Evolutionary conservation across 2,329 filamentous ascomycete species (phyloP).

Genomic region (Cladosporium oxysporum): DNA sequence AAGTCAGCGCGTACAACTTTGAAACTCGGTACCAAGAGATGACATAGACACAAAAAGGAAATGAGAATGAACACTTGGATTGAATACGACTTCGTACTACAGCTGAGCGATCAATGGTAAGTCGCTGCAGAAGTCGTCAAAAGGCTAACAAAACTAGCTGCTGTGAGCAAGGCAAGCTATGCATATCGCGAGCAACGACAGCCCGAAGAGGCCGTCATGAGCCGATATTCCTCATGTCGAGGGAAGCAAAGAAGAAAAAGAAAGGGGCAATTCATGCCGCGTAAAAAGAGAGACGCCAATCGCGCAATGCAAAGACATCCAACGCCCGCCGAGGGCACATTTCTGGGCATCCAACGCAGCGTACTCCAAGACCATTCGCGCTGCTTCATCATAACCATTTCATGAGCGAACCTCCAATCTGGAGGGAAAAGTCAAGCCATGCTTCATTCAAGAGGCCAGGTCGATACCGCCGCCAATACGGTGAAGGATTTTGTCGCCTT

Average conservation of each 20-base stretch:
- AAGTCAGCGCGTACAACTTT: background rate
- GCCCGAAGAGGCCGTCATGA: background rate
- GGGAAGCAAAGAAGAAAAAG: background rate
- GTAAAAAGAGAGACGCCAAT: background rate
- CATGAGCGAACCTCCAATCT: background rate
- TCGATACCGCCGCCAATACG: conserved; percentile 15
- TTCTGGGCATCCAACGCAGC: background rate
- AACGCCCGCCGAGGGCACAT: background rate
- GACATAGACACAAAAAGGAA: background rate
- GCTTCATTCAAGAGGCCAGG: background rate
- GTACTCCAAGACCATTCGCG: background rate
- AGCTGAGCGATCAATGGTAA: background rate
- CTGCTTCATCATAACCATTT: background rate
- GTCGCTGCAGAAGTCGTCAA: background rate
- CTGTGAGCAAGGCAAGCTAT: background rate
- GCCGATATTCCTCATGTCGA: background rate
- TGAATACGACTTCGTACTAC: background rate
- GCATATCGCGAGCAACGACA: background rate
- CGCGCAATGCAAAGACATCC: background rate
- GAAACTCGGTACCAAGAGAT: background rate
- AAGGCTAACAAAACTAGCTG: background rate
- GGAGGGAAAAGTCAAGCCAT: background rate
- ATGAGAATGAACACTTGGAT: background rate
- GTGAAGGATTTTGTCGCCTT: background rate
- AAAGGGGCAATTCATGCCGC: background rate